Evolutionary conservation across 2,329 filamentous ascomycete species (phyloP), one percentile per base, ranked within the genome.

Genomic region (Arthrobotrys musiformis): DNA sequence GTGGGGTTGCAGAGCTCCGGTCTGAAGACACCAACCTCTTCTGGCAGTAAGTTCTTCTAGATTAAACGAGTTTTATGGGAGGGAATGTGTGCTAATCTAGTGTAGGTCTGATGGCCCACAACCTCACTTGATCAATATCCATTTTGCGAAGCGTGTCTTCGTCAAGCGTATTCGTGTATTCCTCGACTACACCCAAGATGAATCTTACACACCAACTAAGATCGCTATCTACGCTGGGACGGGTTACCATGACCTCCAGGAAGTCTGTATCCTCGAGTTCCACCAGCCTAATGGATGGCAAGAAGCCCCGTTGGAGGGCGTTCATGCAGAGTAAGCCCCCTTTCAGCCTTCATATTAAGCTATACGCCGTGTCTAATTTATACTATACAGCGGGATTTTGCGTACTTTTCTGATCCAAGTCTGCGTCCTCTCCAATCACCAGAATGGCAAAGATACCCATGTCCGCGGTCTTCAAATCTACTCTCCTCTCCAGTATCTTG

Each of bases 401-500:
- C 90, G 94, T 76, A 93, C 92, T 15, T 97, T 94, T 85, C 89
- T 98, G 30, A 87, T 99, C 28, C 94, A 98, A 83, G 90, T 98
- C 81, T 90, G 92, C 80, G 91, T 99, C 58, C 88, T 94, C 62
- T 95, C 98, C 85, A 99, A 99, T 82, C 95, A 99, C 83, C 95
- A 99, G 84, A 99, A 99, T 83, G 95, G 95, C 79, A 99, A 99
- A 83, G 95, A 99, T 83, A 99, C 95, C n/a, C 95, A 99, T 86
- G 88, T 99, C 24, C 88, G 95, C 15, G 94, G 93, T 1, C 88
- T 99, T 83, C 96, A 97, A 85, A 91, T 98, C 8, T 99, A 90
- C 62, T 70, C 66, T 6, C 77, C 77, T 44, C 40, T 77, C 2
- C 42, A 58, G 24, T 77, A 61, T 24, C 61, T 70, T 30, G 73